These are phyloP conservation scores for Aphanocladium album DNA, from an alignment of 2,329 filamentous ascomycete genomes.

Conservation along the genomic window DNA sequence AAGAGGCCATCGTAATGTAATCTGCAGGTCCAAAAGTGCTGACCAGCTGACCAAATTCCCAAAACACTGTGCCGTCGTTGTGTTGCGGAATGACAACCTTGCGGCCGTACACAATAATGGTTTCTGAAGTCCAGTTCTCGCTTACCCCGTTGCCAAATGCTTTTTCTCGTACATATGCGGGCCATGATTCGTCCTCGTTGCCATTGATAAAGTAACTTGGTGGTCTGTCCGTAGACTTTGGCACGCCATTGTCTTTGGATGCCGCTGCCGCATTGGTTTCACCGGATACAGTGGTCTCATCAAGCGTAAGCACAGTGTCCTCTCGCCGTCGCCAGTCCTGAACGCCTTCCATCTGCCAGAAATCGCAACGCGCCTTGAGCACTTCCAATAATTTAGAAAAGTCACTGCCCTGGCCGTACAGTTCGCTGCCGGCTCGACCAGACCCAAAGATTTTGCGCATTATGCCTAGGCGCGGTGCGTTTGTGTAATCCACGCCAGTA, in stretches of 20 bases:
- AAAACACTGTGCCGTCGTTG: conserved; percentile 53
- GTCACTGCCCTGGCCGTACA: conserved; percentile 61
- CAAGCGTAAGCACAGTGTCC: conserved; percentile 17
- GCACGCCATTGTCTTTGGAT: conserved; percentile 13
- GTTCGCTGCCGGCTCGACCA: conserved; percentile 36
- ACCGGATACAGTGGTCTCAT: background rate
- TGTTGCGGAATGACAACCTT: conserved; percentile 54
- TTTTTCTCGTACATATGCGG: conserved; percentile 18
- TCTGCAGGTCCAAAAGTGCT: conserved; percentile 70
- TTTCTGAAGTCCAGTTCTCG: conserved; percentile 38
- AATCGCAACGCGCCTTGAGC: conserved; percentile 70
- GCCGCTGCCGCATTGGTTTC: background rate
- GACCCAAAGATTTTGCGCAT: conserved; percentile 44
- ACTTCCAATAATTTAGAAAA: conserved; percentile 74
- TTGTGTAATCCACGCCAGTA: conserved; percentile 62
- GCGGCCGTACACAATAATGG: conserved; percentile 57
- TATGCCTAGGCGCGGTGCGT: conserved; percentile 49
- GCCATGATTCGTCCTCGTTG: conserved; percentile 27
- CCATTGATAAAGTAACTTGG: conserved; percentile 25
- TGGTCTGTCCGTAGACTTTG: conserved; percentile 21
- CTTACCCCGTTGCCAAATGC: conserved; percentile 20
- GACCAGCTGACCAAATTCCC: conserved; percentile 66
- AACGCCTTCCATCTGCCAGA: conserved; percentile 77
- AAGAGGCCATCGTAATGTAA: conserved; percentile 76
- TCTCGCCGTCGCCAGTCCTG: conserved; percentile 65